phyloP scores from a whole-genome alignment of 306 rosid species.

The Cicer arietinum region DNA sequence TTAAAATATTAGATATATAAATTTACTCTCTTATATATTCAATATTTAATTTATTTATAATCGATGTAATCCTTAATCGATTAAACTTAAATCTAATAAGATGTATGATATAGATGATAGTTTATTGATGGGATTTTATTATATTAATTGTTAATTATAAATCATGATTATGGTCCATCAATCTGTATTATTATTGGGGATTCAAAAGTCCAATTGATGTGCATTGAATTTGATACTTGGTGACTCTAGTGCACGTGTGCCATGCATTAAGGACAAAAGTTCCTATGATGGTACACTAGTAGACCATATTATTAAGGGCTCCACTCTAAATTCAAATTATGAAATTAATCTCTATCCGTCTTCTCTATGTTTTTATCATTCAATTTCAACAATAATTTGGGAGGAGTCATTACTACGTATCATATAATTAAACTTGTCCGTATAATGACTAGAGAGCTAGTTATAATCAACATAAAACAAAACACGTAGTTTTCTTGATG shows the following conservation, averaged over 20 bases:
- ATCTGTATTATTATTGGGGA: conserved; percentile 37
- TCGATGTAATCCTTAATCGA: too few relatives aligned
- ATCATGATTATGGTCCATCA: conserved; percentile 53
- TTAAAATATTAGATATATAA: too few relatives aligned
- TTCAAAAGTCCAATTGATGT: conserved; percentile 50
- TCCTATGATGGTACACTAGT: conserved; percentile 40
- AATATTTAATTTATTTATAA: too few relatives aligned
- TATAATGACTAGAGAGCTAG: background rate
- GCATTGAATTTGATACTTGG: conserved; percentile 45
- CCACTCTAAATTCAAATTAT: conserved; percentile 42
- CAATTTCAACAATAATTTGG: background rate
- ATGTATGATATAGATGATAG: conserved; percentile 40
- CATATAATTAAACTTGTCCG: background rate
- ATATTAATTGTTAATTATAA: conserved; percentile 41
- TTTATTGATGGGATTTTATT: conserved; percentile 41
- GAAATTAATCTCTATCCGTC: background rate
- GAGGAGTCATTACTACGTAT: background rate
- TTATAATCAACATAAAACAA: background rate
- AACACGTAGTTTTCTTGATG: too few relatives aligned
- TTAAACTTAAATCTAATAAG: too few relatives aligned
- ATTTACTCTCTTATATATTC: too few relatives aligned
- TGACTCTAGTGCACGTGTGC: conserved; percentile 68
- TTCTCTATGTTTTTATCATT: background rate
- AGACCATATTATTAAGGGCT: conserved; percentile 43
- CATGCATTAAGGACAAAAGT: conserved; percentile 55